Percentiles rank a stretch among this genome's conserved stretches.
Conservation (phyloP, 495 filamentous ascomycete species). For the Penicillium desertorum region DNA sequence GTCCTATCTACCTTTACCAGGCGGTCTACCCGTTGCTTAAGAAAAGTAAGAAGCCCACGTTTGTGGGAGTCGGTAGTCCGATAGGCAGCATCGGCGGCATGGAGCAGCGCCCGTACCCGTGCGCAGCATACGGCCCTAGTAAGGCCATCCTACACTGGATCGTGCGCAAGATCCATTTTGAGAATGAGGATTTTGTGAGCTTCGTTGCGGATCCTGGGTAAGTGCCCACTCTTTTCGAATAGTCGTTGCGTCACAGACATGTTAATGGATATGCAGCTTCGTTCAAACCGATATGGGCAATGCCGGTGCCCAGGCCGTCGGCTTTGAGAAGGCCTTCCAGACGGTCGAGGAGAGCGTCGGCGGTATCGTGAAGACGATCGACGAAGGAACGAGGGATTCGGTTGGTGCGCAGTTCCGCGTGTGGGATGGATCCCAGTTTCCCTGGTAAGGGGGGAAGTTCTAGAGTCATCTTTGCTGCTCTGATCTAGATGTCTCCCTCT, state of each 20-base stretch:
- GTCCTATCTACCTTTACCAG: slow-evolving; percentile 27
- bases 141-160: slow-evolving; percentile 45
- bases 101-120: slow-evolving; percentile 21
- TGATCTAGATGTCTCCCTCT: too few relatives aligned
- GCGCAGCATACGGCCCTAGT: slow-evolving; percentile 39
- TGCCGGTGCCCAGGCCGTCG: slow-evolving; percentile 33
- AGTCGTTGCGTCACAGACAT: slow-evolving; percentile 1
- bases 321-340: slow-evolving; percentile 34
- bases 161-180: slow-evolving; percentile 34
- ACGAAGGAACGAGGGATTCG: slow-evolving; percentile 11
- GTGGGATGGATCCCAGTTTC: slow-evolving; percentile 1
- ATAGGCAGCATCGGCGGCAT: slow-evolving; percentile 10
- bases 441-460: not conserved
- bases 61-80: slow-evolving; percentile 1
- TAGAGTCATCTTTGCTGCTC: not conserved
- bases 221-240: not conserved
- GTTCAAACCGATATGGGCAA: slow-evolving; percentile 50
- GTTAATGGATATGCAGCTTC: slow-evolving; percentile 37
- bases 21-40: slow-evolving; percentile 31
- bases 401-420: not conserved
- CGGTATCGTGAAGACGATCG: slow-evolving; percentile 40
- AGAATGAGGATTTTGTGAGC: slow-evolving; percentile 38
- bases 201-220: slow-evolving; percentile 35
- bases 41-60: slow-evolving; percentile 34
- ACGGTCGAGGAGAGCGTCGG: slow-evolving; percentile 35